Evolutionary conservation across 1,284 basidiomycete species (phyloP).

Genomic region (Phylloboletellus chloephorus): DNA sequence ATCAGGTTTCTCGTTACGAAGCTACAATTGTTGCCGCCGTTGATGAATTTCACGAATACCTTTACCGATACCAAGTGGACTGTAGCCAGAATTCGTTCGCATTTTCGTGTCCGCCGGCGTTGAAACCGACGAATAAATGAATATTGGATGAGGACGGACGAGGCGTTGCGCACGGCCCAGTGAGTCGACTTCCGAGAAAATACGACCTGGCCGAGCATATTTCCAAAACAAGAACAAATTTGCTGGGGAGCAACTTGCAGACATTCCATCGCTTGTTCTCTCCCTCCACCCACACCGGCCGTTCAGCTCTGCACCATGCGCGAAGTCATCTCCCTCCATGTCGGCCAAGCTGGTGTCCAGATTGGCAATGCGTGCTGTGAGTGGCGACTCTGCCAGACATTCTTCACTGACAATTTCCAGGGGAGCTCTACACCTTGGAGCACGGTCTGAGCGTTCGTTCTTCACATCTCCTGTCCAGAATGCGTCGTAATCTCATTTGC

Average conservation of each 20-base stretch:
- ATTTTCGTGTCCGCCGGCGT: not conserved
- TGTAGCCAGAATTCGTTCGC: not conserved
- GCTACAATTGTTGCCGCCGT: slow-evolving; percentile 25
- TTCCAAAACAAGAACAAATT: slow-evolving; percentile 29
- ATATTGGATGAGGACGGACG: too few species aligned
- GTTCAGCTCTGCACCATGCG: slow-evolving; percentile 46
- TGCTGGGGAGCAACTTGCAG: not conserved
- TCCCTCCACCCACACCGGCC: slow-evolving; percentile 9
- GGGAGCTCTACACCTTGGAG: slow-evolving; percentile 88
- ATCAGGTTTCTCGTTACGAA: slow-evolving; percentile 20
- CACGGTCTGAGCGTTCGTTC: slow-evolving; percentile 85
- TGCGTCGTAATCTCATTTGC: slow-evolving; percentile 6
- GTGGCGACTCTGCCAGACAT: slow-evolving; percentile 23
- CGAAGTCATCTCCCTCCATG: slow-evolving; percentile 90
- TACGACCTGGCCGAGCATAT: slow-evolving; percentile 16
- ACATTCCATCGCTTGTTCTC: slow-evolving; percentile 7
- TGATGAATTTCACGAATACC: slow-evolving; percentile 32
- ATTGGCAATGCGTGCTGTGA: slow-evolving; percentile 93
- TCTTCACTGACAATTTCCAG: slow-evolving; percentile 29
- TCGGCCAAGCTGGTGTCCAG: slow-evolving; percentile 93
- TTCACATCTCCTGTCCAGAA: slow-evolving; percentile 1
- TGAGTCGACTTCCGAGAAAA: slow-evolving; percentile 1
- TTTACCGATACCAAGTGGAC: too few species aligned
- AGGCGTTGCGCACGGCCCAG: too few species aligned
- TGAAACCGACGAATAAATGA: too few species aligned